Conservation (phyloP, 768 basidiomycete genomes). For the Hygrophoropsis aurantiaca region DNA sequence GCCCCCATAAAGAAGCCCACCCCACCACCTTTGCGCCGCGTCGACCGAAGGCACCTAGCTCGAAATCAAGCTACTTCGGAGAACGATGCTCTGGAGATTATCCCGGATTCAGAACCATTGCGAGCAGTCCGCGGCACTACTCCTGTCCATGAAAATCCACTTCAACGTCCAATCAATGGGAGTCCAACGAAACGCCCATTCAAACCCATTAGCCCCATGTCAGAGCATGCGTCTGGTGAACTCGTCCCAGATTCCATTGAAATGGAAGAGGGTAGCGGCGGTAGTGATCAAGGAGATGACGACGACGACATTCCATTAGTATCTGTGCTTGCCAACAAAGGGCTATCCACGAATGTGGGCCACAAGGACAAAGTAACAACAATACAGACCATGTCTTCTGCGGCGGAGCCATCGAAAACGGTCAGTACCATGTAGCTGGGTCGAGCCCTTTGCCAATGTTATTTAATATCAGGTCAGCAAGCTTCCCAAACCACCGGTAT, state of each 20-base stretch:
- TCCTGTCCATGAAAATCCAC: conserved; percentile 7
- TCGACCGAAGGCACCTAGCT: not conserved
- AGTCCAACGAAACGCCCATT: conserved; percentile 16
- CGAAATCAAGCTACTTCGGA: conserved; percentile 11
- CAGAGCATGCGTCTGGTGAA: conserved; percentile 22
- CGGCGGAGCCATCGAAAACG: conserved; percentile 10
- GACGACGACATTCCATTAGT: conserved; percentile 49
- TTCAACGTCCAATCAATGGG: conserved; percentile 1
- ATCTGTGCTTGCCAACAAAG: conserved; percentile 15
- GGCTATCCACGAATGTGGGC: no score
- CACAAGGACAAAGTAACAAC: conserved; percentile 7
- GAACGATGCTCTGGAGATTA: conserved; percentile 42
- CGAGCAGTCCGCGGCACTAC: conserved; percentile 27
- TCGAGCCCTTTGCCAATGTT: no score
- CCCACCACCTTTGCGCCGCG: not conserved
- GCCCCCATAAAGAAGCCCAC: no score
- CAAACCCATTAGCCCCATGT: conserved; percentile 21
- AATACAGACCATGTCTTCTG: not conserved
- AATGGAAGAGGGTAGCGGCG: conserved; percentile 28
- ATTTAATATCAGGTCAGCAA: no score
- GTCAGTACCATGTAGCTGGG: conserved; percentile 10
- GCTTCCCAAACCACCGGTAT: no score
- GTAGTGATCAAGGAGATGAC: conserved; percentile 33
- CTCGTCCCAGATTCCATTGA: conserved; percentile 27
- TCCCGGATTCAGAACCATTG: conserved; percentile 66